Percentiles rank a stretch among this genome's conserved stretches.
These are phyloP conservation scores for Jaltomata sinuosa DNA, from an alignment of 257 asterid species.

Conservation along the genomic window DNA sequence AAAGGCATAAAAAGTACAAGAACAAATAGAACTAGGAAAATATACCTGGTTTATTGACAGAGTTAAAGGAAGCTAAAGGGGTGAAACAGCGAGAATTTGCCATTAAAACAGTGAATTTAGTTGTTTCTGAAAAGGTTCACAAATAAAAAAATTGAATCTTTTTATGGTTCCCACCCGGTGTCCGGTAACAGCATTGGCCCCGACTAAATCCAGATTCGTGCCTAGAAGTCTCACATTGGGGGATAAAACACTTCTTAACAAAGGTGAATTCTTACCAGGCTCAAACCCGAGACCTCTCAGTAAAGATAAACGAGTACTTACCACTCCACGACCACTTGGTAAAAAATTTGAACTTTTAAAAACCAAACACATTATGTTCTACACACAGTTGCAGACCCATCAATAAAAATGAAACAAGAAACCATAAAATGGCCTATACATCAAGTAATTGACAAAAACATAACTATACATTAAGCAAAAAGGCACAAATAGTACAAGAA, in stretches of 20 bases:
- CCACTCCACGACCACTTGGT: too few species aligned
- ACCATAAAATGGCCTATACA: not conserved
- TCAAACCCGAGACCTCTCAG: too few species aligned
- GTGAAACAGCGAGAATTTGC: not conserved
- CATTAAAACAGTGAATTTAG: not conserved
- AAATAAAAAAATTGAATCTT: not conserved
- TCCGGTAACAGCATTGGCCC: not conserved
- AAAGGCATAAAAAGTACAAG: not conserved
- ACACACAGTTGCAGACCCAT: too few species aligned
- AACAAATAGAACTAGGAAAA: not conserved
- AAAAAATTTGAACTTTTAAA: too few species aligned
- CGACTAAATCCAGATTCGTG: not conserved
- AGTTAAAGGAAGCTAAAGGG: not conserved
- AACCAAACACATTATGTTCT: too few species aligned
- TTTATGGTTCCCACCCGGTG: not conserved
- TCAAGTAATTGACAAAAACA: not conserved
- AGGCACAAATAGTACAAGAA: too few species aligned
- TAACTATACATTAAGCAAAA: too few species aligned
- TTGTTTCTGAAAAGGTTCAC: not conserved
- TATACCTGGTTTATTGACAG: not conserved
- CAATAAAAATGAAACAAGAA: not conserved
- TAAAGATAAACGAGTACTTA: not conserved
- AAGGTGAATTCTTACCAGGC: too few species aligned
- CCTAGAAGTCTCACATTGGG: not conserved
- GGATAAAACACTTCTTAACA: not conserved